Conservation (phyloP, 176 grass and related monocot species). For the Alloteropsis semialata region DNA sequence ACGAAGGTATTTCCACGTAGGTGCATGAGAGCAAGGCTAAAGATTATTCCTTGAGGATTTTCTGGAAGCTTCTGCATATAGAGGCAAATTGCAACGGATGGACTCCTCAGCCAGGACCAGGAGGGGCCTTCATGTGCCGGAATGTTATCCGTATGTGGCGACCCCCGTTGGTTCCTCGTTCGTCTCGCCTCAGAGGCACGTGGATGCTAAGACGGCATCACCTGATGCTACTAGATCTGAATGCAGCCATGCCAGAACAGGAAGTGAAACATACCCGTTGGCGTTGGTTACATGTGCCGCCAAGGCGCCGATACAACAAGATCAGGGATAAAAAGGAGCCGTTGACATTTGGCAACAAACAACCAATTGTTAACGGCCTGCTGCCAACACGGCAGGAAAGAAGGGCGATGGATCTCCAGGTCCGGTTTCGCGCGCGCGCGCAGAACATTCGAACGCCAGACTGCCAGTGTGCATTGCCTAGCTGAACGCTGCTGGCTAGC, state of each 20-base stretch:
- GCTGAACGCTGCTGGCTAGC: not conserved
- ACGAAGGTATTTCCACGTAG: not conserved
- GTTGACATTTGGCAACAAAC: not conserved
- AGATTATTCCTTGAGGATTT: not conserved
- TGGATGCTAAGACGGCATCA: constrained; percentile 2
- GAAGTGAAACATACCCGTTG: not conserved
- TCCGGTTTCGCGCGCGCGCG: not conserved
- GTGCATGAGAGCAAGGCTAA: not conserved
- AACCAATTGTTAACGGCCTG: not conserved
- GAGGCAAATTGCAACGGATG: not conserved
- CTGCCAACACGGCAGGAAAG: not conserved
- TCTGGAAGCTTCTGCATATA: not conserved
- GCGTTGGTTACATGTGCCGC: not conserved
- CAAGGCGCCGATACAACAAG: not conserved
- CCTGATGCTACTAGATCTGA: not conserved
- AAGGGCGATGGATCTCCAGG: not conserved
- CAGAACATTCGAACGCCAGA: not conserved
- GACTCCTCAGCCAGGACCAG: not conserved
- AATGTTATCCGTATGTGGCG: not conserved
- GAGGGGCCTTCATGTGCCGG: not conserved
- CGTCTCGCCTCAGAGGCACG: constrained; percentile 16
- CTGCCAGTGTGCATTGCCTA: not conserved
- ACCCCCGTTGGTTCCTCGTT: too few relatives aligned
- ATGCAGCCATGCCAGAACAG: not conserved
- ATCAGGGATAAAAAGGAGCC: not conserved